Conservation (phyloP, 2,329 filamentous ascomycete genomes). For the Elsinoe ampelina region DNA sequence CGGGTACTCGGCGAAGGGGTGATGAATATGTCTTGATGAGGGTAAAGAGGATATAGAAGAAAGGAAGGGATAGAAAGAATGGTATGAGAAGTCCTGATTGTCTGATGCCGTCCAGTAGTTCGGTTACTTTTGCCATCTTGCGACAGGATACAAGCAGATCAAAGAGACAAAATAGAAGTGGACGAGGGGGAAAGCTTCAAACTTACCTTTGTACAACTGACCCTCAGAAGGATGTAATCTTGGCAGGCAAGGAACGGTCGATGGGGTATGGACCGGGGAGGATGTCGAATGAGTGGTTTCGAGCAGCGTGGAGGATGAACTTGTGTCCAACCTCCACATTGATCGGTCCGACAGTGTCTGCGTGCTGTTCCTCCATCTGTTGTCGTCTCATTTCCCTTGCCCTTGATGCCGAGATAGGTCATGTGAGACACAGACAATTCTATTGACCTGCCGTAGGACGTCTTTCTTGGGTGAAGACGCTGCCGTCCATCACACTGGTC, state of each 20-base stretch:
- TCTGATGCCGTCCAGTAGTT: not conserved
- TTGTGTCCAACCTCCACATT: not conserved
- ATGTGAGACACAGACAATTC: too few relatives aligned
- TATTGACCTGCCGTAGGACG: too few relatives aligned
- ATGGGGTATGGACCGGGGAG: too few relatives aligned
- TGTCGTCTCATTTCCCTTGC: not conserved
- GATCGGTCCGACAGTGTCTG: not conserved
- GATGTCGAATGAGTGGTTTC: too few relatives aligned
- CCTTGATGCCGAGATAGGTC: too few relatives aligned
- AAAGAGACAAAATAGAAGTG: not conserved
- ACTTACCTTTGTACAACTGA: not conserved
- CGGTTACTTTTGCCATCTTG: not conserved
- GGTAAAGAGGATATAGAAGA: slow-evolving; percentile 1
- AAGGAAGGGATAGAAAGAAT: not conserved
- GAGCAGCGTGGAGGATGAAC: not conserved
- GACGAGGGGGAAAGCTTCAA: not conserved
- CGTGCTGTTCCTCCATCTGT: not conserved
- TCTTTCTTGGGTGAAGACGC: too few relatives aligned
- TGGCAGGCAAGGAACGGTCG: not conserved
- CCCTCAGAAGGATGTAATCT: not conserved
- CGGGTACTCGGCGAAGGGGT: slow-evolving; percentile 18
- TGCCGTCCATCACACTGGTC: not conserved
- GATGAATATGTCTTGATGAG: slow-evolving; percentile 13
- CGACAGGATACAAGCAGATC: not conserved
- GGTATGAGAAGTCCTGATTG: not conserved